phyloP scores from a whole-genome alignment of 1,284 basidiomycete species.

The Flammula alnicola region DNA sequence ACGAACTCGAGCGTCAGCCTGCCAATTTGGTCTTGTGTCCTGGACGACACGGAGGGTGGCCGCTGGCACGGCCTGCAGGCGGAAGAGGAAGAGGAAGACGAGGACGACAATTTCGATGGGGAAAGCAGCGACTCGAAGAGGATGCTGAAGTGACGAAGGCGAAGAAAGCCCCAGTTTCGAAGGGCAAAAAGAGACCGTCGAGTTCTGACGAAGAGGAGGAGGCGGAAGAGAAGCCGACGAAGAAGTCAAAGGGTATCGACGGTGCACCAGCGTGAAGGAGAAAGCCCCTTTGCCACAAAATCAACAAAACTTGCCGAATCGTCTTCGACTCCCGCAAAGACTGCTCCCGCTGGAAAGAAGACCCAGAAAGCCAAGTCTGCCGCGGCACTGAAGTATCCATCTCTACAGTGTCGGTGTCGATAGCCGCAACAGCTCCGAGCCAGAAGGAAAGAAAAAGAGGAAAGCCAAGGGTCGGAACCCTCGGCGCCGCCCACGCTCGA shows the following conservation, averaged over 20 bases:
- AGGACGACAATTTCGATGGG: slow-evolving; percentile 32
- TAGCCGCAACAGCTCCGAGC: slow-evolving; percentile 6
- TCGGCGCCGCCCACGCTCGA: slow-evolving; percentile 5
- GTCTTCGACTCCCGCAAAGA: background rate
- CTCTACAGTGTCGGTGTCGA: slow-evolving; percentile 4
- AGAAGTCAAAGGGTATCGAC: slow-evolving; percentile 40
- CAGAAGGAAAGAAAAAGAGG: slow-evolving; percentile 10
- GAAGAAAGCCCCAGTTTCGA: slow-evolving; percentile 29
- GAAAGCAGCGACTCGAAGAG: slow-evolving; percentile 23
- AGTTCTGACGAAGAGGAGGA: slow-evolving; percentile 32
- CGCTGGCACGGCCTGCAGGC: slow-evolving; percentile 63
- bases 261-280: slow-evolving; percentile 18
- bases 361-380: slow-evolving; percentile 3
- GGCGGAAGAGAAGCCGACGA: slow-evolving; percentile 42
- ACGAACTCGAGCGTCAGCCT: slow-evolving; percentile 85
- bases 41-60: slow-evolving; percentile 65
- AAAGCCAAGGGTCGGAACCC: background rate
- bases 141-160: slow-evolving; percentile 25
- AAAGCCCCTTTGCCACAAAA: slow-evolving; percentile 12
- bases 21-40: slow-evolving; percentile 85
- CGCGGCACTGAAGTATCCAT: background rate
- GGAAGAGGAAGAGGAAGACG: slow-evolving; percentile 36
- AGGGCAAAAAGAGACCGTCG: slow-evolving; percentile 49
- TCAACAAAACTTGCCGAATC: slow-evolving; percentile 10
- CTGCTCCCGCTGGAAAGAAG: slow-evolving; percentile 13